phyloP scores from a whole-genome alignment of 768 basidiomycete species.

The Hygrophorus russula region DNA sequence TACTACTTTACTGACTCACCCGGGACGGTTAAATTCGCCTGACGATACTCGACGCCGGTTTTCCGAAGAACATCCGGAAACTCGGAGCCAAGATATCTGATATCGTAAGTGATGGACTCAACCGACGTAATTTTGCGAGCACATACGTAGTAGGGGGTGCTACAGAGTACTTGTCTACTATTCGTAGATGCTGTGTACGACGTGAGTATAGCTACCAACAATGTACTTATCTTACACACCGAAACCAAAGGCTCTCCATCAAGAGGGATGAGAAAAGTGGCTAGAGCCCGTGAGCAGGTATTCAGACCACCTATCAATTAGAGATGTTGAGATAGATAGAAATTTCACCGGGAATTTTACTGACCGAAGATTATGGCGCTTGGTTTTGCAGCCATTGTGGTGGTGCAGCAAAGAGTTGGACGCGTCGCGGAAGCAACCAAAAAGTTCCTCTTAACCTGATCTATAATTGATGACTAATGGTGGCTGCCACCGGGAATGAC shows the following conservation, averaged over 20 bases:
- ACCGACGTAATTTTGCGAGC: neutral
- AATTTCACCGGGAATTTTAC: conserved; percentile 12
- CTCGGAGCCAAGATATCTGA: conserved; percentile 67
- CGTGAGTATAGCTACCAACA: conserved; percentile 11
- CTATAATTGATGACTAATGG: too few species aligned
- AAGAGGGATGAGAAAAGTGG: conserved; percentile 52
- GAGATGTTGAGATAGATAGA: conserved; percentile 1
- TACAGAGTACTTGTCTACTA: conserved; percentile 69
- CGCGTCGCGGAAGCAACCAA: neutral
- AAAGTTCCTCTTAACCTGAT: neutral
- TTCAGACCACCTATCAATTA: conserved; percentile 62
- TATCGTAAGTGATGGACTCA: neutral
- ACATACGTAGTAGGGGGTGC: conserved; percentile 62
- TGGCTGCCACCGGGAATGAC: neutral
- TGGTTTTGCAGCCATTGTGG: conserved; percentile 30
- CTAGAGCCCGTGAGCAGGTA: conserved; percentile 66
- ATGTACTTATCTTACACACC: conserved; percentile 29
- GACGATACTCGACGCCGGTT: conserved; percentile 67
- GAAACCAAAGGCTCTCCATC: conserved; percentile 62
- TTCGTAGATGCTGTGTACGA: conserved; percentile 45
- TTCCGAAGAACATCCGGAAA: conserved; percentile 62
- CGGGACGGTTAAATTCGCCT: conserved; percentile 68
- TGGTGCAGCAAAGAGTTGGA: conserved; percentile 16
- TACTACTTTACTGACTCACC: conserved; percentile 28
- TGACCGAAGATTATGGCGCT: conserved; percentile 70